phyloP scores from a whole-genome alignment of 2,329 filamentous ascomycete genomes.

The Claviceps sp. region DNA sequence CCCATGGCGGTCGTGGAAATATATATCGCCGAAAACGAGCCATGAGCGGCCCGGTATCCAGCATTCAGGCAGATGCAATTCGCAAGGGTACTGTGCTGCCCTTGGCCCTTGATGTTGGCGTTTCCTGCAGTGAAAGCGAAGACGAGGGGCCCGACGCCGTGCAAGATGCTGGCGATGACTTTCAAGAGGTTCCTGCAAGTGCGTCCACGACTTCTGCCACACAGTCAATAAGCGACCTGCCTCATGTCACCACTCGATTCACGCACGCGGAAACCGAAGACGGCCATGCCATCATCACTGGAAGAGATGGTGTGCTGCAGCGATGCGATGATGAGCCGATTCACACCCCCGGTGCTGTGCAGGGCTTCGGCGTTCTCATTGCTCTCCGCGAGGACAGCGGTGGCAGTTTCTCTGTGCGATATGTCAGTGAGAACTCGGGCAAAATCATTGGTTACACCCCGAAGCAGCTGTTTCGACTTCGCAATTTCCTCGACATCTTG shows the following conservation, averaged over 20 bases:
- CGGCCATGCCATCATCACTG: conserved; percentile 73
- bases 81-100: conserved; percentile 23
- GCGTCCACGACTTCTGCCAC: conserved; percentile 10
- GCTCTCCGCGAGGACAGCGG: conserved; percentile 59
- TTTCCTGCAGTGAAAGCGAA: conserved; percentile 20
- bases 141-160: conserved; percentile 5
- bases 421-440: conserved; percentile 71
- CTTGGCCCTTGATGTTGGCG: conserved; percentile 19
- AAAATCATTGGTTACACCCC: conserved; percentile 66
- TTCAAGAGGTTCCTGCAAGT: not conserved
- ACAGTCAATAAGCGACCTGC: conserved; percentile 21
- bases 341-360: conserved; percentile 69
- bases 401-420: conserved; percentile 54
- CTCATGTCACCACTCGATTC: conserved; percentile 58
- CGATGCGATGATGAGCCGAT: conserved; percentile 87
- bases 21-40: conserved; percentile 20
- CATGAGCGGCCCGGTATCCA: conserved; percentile 26
- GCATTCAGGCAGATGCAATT: conserved; percentile 30
- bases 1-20: not conserved
- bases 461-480: conserved; percentile 57
- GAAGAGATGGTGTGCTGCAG: conserved; percentile 59
- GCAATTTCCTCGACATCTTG: conserved; percentile 71
- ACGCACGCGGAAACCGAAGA: conserved; percentile 63
- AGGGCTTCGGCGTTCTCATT: conserved; percentile 66
- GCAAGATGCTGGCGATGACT: not conserved